A percentile compares a stretch with the other conserved stretches of the same genome.
These are phyloP conservation scores for Trichoderma afroharzianum DNA, from an alignment of 2,329 filamentous ascomycete species.

Conservation along the genomic window DNA sequence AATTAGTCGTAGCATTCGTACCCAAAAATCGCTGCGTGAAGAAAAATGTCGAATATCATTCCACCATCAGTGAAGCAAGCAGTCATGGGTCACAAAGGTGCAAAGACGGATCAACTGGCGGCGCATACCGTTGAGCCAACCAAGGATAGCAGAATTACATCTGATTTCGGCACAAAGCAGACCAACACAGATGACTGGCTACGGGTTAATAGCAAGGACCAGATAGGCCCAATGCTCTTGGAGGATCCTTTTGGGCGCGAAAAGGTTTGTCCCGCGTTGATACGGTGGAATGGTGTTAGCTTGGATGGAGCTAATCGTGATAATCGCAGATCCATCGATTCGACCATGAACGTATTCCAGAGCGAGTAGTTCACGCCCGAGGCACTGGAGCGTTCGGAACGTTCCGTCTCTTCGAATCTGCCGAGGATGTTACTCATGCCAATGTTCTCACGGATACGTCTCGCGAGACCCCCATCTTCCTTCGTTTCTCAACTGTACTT, in stretches of 20 bases:
- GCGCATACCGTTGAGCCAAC: conserved; percentile 56
- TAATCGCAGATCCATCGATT: conserved; percentile 64
- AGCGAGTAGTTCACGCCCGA: conserved; percentile 67
- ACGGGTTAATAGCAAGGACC: conserved; percentile 56
- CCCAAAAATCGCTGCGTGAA: not conserved
- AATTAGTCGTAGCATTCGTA: no score
- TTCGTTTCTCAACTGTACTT: conserved; percentile 73
- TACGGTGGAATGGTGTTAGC: accelerated
- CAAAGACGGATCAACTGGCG: conserved; percentile 61
- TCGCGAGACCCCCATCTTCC: conserved; percentile 44
- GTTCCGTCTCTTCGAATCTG: conserved; percentile 64
- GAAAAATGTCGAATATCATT: conserved; percentile 13
- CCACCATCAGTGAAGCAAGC: conserved; percentile 14
- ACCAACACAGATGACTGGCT: conserved; percentile 76
- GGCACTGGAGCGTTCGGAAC: conserved; percentile 67
- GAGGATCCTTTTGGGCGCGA: conserved; percentile 72
- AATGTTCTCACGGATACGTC: conserved; percentile 54
- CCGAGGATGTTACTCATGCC: conserved; percentile 63
- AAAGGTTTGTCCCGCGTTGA: conserved; percentile 49
- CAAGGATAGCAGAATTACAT: conserved; percentile 61
- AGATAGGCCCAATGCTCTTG: conserved; percentile 63
- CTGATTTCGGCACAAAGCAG: conserved; percentile 73
- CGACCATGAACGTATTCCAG: conserved; percentile 60
- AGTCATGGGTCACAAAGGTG: conserved; percentile 36
- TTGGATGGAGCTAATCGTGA: not conserved